A percentile compares a stretch with the other conserved stretches of the same genome.
These are phyloP conservation scores for Gossypium aridum DNA, from an alignment of 441 rosid species.

Conservation along the genomic window DNA sequence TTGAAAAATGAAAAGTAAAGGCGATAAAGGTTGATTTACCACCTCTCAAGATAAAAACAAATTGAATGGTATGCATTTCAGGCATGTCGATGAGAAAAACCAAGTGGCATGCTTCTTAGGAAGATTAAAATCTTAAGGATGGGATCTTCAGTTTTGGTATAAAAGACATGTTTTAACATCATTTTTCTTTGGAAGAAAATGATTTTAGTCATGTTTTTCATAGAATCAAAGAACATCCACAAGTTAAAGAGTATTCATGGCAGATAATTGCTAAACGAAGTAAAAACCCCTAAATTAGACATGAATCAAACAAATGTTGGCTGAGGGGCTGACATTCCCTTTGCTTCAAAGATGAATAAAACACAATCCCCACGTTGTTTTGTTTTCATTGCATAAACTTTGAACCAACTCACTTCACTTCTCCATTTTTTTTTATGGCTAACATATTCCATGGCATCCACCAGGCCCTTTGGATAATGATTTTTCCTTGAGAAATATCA, in stretches of 20 bases:
- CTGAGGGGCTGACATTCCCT: background rate
- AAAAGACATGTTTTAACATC: too few relatives aligned
- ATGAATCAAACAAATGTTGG: background rate
- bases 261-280: too few relatives aligned
- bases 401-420: conserved; percentile 1
- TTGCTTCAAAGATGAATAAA: background rate
- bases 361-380: background rate
- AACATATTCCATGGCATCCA: background rate
- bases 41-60: background rate
- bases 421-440: background rate
- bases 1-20: background rate
- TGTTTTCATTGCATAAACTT: background rate
- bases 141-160: too few relatives aligned
- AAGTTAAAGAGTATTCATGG: background rate
- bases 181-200: background rate
- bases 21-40: background rate
- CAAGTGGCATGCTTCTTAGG: background rate
- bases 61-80: too few relatives aligned
- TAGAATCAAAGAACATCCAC: background rate
- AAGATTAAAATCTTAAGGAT: background rate
- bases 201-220: background rate
- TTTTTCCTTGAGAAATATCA: background rate
- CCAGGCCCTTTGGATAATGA: background rate
- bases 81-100: too few relatives aligned
- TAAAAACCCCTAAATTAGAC: too few relatives aligned